Evolutionary conservation across 352 stramenopile species (phyloP), one percentile per base, ranked within the genome.

Genomic region (Pythium chondricola): DNA sequence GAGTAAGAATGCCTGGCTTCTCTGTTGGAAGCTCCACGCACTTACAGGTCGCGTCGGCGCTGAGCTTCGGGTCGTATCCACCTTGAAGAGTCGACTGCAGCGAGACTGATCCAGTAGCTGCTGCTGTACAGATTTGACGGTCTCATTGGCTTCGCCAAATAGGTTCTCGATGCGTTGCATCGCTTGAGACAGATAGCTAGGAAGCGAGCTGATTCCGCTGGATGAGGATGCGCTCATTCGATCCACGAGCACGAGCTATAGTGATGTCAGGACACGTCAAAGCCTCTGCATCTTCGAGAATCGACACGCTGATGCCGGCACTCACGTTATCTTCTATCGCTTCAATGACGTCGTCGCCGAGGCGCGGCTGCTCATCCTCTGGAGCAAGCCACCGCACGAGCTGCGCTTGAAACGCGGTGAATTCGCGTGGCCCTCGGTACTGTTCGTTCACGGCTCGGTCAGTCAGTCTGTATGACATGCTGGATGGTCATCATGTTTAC

Each of bases 11-110:
- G 18, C n/a, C 1, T 17, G 20, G 18, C 58, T 45, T 9, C 56
- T 49, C 14, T 32, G 27, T 27, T 64, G 56, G 39, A 52, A 64
- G 6, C 39, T 48, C 56, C 42, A 64, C 30, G 56, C 43, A 22
- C 20, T 14, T 10, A 2, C 14, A 55, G 38, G 8, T 48, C 29
- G 5, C 20, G 38, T 20, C 21, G 37, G 14, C 24, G 26, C 25
- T 29, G 4, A 0, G 26, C 16, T 18, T 52, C 21, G 0, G 33
- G n/a, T n/a, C n/a, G n/a, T n/a, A n/a, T n/a, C n/a, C n/a, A n/a
- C n/a, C n/a, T n/a, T n/a, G n/a, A n/a, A n/a, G n/a, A n/a, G n/a
- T n/a, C n/a, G n/a, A n/a, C n/a, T n/a, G n/a, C n/a, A n/a, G n/a
- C n/a, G n/a, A n/a, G n/a, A n/a, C n/a, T n/a, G n/a, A n/a, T n/a